Conservation (phyloP, 441 rosid genomes). For the Bocquillonia castaneifolia region DNA sequence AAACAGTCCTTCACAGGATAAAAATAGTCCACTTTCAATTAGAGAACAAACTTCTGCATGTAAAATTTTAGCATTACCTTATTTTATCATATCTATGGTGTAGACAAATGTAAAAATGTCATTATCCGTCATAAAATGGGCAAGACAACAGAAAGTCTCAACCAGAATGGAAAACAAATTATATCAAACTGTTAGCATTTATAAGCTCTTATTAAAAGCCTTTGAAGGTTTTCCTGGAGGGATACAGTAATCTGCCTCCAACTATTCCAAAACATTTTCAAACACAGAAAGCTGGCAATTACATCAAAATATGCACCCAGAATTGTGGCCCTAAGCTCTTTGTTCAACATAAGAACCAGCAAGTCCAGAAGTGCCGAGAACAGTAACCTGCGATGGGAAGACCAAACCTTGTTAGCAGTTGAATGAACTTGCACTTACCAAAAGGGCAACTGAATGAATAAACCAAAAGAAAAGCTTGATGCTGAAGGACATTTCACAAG, state of each 20-base stretch:
- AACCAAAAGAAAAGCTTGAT: background rate
- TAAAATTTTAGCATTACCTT: background rate
- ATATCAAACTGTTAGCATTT: constrained; percentile 6
- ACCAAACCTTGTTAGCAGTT: background rate
- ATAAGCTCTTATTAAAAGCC: constrained; percentile 26
- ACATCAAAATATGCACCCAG: constrained; percentile 10
- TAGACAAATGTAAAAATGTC: background rate
- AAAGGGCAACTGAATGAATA: too few relatives aligned
- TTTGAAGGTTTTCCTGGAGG: constrained; percentile 13
- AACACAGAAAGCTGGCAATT: constrained; percentile 13
- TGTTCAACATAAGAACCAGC: constrained; percentile 86
- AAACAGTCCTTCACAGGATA: background rate
- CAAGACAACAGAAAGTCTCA: background rate
- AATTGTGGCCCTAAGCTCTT: constrained; percentile 39
- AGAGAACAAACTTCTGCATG: background rate
- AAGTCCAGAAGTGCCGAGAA: constrained; percentile 88
- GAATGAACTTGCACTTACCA: background rate
- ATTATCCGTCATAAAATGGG: background rate
- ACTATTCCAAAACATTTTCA: constrained; percentile 14
- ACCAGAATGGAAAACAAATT: background rate
- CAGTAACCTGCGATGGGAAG: constrained; percentile 57
- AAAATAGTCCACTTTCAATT: background rate
- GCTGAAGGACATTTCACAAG: background rate
- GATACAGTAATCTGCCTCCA: constrained; percentile 14
- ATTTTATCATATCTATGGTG: background rate